Base-by-base conservation (phyloP, 108 stramenopile genomes). In the Mediolabrus comicus region DNA sequence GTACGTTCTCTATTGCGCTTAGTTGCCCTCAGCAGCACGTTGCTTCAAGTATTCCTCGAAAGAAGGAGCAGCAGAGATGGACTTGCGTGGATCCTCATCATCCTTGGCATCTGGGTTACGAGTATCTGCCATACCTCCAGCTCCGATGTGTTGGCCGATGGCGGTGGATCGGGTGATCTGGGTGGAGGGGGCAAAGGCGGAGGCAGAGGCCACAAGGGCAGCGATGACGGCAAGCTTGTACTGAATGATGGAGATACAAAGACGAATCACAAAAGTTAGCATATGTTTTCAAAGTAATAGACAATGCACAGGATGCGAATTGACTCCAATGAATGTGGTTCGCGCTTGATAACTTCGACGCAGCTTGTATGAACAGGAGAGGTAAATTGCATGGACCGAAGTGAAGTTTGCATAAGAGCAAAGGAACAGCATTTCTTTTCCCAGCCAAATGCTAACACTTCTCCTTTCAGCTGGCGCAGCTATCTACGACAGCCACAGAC, bases 1-100 rank as follows among this genome's bases (percentile, higher is more conserved):
- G n/a, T n/a, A n/a, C n/a, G n/a, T 6, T 49, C 46, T n/a, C 19
- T 24, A 49, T 49, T n/a, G n/a, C n/a, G n/a, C n/a, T 49, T 49
- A 49, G 6, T 49, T 49, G 30, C 56, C 56, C 29, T 57, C 56
- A 0, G 56, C 56, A 5, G 56, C 56, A 33, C 84, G 83, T 36
- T 53, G 36, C 87, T 91, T 91, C 64, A 91, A 46, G 87, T 88
- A 91, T 60, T 91, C 89, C 72, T 91, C 89, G 80, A 88, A 91
- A 14, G 81, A 77, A 52, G 89, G 89, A 27, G 87, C 86, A 1
- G 69, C 80, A 51, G 75, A 75, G 87, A 91, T 91, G 63, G 83
- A 84, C 83, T 91, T 88, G 72, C 90, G 86, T 33, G 82, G 73
- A 71, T 91, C 90, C 57, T 83, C 80, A 75, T 91, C 66, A 28